Percentiles rank a stretch among this genome's conserved stretches.
Evolutionary conservation across 805 yeast genomes (phyloP).

Genomic region (Yarrowia bubula): DNA sequence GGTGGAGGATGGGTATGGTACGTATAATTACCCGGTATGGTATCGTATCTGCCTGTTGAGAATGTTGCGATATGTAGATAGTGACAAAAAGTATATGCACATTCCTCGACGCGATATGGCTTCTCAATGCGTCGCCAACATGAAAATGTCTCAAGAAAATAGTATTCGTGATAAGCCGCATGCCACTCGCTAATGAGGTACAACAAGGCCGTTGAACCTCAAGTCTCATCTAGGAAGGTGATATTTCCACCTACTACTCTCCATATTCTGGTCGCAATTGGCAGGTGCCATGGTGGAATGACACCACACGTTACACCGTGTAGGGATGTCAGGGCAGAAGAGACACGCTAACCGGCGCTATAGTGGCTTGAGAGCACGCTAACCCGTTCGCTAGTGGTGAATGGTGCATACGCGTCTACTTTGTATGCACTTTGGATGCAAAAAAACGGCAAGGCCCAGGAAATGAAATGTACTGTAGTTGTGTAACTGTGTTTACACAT

Average conservation of each 20-base stretch:
- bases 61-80: too few species aligned
- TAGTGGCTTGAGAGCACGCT: neutral
- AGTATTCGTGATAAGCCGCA: neutral
- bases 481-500: too few species aligned
- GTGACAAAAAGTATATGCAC: conserved; percentile 3
- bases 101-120: conserved; percentile 2
- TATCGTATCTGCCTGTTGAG: too few species aligned
- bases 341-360: neutral
- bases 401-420: neutral
- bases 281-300: neutral
- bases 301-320: neutral
- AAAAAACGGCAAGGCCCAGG: neutral
- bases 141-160: conserved; percentile 2
- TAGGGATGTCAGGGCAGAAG: neutral
- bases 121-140: neutral
- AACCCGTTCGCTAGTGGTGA: neutral
- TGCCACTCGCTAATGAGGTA: too few species aligned
- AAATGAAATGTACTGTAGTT: too few species aligned
- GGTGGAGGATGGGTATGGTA: too few species aligned
- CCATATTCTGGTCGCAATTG: too few species aligned
- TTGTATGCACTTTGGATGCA: neutral
- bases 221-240: too few species aligned
- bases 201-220: neutral
- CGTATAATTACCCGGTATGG: too few species aligned
- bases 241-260: neutral